phyloP scores from a whole-genome alignment of 805 yeast genomes.

The Ogataea zsoltii region DNA sequence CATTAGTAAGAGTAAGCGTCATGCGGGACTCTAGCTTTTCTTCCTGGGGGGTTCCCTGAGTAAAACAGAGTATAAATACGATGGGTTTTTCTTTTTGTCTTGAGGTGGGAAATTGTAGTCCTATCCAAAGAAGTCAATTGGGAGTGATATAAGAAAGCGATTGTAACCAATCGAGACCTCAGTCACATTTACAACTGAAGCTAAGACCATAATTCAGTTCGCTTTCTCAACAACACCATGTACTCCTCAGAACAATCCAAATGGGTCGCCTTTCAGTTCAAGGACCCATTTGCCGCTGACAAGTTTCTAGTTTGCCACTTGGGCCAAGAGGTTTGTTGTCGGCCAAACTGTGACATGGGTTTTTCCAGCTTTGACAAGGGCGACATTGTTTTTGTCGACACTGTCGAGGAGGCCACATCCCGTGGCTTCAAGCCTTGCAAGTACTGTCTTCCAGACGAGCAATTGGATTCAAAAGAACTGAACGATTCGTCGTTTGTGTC shows the following conservation, averaged over 20 bases:
- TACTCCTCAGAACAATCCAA: slow-evolving; percentile 47
- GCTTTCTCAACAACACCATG: no score
- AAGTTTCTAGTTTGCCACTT: slow-evolving; percentile 55
- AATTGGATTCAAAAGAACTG: slow-evolving; percentile 19
- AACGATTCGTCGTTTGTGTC: slow-evolving; percentile 35
- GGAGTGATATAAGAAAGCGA: not conserved
- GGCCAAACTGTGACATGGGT: slow-evolving; percentile 64
- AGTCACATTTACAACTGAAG: no score
- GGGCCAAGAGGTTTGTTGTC: slow-evolving; percentile 48
- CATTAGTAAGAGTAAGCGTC: slow-evolving; percentile 5
- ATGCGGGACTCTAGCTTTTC: not conserved
- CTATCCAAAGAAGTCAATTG: not conserved
- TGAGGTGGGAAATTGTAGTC: not conserved
- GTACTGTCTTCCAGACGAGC: slow-evolving; percentile 51
- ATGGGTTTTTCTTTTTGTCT: slow-evolving; percentile 1
- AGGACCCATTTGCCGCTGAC: slow-evolving; percentile 66
- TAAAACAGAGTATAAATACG: not conserved
- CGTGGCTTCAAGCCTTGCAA: slow-evolving; percentile 53
- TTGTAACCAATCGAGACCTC: no score
- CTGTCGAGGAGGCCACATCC: slow-evolving; percentile 41
- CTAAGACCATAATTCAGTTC: no score
- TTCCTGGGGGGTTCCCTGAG: slow-evolving; percentile 1
- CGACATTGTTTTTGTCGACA: slow-evolving; percentile 47
- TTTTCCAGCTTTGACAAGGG: slow-evolving; percentile 42
- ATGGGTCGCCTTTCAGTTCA: slow-evolving; percentile 65